Evolutionary conservation across 106 monocot genomes (phyloP).

Genomic region (Dioscorea dumetorum): DNA sequence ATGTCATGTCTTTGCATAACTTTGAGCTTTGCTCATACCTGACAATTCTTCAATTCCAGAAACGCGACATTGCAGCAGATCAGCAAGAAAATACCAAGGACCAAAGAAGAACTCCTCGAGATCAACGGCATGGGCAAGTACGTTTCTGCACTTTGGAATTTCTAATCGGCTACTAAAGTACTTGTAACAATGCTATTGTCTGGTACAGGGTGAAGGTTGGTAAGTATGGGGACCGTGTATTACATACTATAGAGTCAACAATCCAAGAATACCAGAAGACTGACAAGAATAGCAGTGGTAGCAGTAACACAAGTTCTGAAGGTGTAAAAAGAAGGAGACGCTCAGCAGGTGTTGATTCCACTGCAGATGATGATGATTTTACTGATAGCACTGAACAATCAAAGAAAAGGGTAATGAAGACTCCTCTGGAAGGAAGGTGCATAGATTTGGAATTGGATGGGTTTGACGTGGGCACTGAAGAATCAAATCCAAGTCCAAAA

Average conservation of each 20-base stretch:
- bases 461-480: conserved; percentile 17
- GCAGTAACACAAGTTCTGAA: conserved; percentile 46
- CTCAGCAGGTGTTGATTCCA: conserved; percentile 8
- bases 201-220: conserved; percentile 51
- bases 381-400: conserved; percentile 32
- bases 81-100: conserved; percentile 67
- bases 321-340: conserved; percentile 45
- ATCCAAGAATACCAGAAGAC: conserved; percentile 37
- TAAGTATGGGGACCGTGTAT: conserved; percentile 76
- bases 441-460: conserved; percentile 72
- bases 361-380: conserved; percentile 38
- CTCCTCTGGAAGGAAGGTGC: conserved; percentile 19
- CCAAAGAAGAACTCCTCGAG: conserved; percentile 85
- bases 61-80: conserved; percentile 64
- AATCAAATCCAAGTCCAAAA: conserved; percentile 4
- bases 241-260: conserved; percentile 59
- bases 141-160: conserved; percentile 8
- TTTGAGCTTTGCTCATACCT: not conserved
- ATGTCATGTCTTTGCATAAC: not conserved
- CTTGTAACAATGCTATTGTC: too few relatives aligned
- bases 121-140: conserved; percentile 87
- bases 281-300: conserved; percentile 31
- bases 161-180: not conserved
- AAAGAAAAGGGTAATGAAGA: conserved; percentile 49
- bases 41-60: conserved; percentile 21